These are phyloP conservation scores for Dendrostoma leiphaemia DNA, from an alignment of 2,329 filamentous ascomycete genomes.

Conservation along the genomic window DNA sequence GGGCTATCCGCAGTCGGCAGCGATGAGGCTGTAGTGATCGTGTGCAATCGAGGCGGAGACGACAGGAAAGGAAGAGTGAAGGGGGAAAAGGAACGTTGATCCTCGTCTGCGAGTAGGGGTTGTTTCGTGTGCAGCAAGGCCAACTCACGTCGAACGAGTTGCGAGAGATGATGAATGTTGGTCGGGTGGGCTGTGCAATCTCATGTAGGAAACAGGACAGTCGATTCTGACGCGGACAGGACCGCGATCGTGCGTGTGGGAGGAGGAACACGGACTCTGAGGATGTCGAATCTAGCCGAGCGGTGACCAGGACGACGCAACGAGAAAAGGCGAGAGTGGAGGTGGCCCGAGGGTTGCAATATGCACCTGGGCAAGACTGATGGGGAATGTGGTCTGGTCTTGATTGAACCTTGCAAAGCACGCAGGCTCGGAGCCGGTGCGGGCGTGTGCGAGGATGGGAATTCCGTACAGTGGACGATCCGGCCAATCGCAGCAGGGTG, in stretches of 20 bases:
- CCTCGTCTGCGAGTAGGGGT: slow-evolving; percentile 7
- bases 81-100: slow-evolving; percentile 10
- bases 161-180: slow-evolving; percentile 5
- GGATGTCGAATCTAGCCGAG: slow-evolving; percentile 6
- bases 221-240: slow-evolving; percentile 12
- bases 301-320: slow-evolving; percentile 10
- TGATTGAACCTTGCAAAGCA: neutral
- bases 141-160: slow-evolving; percentile 6
- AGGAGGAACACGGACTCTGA: neutral
- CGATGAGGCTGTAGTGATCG: slow-evolving; percentile 7
- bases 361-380: slow-evolving; percentile 13
- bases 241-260: neutral
- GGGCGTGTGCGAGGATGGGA: neutral
- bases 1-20: slow-evolving; percentile 10
- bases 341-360: slow-evolving; percentile 4
- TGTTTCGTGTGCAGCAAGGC: slow-evolving; percentile 17
- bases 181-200: slow-evolving; percentile 14
- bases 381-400: slow-evolving; percentile 4
- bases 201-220: slow-evolving; percentile 7
- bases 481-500: neutral
- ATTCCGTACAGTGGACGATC: neutral
- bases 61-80: neutral
- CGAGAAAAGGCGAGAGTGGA: neutral
- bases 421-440: neutral
- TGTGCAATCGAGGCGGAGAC: slow-evolving; percentile 8